Evolutionary conservation across 495 filamentous ascomycete genomes (phyloP).

Genomic region (Entonaema liquescens): DNA sequence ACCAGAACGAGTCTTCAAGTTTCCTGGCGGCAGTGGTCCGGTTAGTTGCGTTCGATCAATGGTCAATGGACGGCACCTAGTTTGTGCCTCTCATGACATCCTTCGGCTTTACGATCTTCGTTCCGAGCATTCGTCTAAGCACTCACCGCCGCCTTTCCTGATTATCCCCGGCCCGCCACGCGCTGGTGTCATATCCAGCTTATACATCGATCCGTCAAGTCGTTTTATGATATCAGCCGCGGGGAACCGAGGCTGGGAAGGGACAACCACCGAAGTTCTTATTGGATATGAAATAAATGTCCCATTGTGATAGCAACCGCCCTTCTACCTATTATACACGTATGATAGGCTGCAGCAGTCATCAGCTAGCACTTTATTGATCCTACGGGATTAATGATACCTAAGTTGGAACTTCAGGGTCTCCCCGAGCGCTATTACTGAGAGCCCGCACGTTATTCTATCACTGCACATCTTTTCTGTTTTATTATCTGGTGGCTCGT

Average conservation of each 20-base stretch:
- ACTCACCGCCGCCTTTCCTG: slow-evolving; percentile 87
- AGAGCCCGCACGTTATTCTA: background rate
- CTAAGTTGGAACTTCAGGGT: background rate
- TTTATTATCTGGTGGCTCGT: background rate
- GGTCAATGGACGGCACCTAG: slow-evolving; percentile 91
- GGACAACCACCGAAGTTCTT: slow-evolving; percentile 86
- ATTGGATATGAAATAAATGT: slow-evolving; percentile 88
- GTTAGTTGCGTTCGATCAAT: slow-evolving; percentile 88
- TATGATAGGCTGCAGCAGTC: background rate
- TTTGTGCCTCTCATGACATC: slow-evolving; percentile 96
- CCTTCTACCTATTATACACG: background rate
- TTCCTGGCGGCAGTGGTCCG: slow-evolving; percentile 86
- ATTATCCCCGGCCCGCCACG: slow-evolving; percentile 91
- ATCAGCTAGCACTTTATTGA: background rate
- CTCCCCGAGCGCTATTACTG: background rate
- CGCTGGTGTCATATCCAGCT: slow-evolving; percentile 83
- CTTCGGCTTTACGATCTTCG: slow-evolving; percentile 89
- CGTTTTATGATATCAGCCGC: slow-evolving; percentile 89
- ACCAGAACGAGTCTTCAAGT: slow-evolving; percentile 84
- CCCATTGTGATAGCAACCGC: slow-evolving; percentile 12
- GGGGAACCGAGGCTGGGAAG: slow-evolving; percentile 96
- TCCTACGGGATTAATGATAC: background rate
- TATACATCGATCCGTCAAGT: slow-evolving; percentile 88
- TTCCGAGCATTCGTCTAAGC: slow-evolving; percentile 69
- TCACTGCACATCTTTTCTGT: background rate